phyloP scores from a whole-genome alignment of 306 rosid species.

The Arachis stenosperma region DNA sequence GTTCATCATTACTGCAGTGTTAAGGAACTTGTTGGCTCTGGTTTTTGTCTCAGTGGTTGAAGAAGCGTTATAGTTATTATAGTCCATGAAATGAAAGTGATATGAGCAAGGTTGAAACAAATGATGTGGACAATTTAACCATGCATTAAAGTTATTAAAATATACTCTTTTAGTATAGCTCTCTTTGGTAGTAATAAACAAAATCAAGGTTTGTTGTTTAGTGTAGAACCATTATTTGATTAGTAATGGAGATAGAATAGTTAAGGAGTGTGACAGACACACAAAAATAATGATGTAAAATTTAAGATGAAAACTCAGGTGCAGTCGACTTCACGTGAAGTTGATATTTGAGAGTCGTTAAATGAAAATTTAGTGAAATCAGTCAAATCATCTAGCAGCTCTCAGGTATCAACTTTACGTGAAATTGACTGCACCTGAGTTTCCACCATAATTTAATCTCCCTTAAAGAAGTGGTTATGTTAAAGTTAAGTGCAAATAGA shows the following conservation, averaged over 20 bases:
- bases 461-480: background rate
- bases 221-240: slow-evolving; percentile 2
- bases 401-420: background rate
- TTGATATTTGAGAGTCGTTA: too few species aligned
- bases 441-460: background rate
- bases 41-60: too few species aligned
- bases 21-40: background rate
- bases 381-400: too few species aligned
- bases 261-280: too few species aligned
- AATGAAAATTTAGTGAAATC: too few species aligned
- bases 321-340: too few species aligned
- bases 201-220: background rate
- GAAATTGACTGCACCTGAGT: background rate
- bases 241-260: too few species aligned
- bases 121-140: background rate
- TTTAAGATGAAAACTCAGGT: too few species aligned
- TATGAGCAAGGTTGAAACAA: background rate
- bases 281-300: too few species aligned
- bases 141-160: background rate
- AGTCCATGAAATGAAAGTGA: background rate
- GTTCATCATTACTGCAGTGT: slow-evolving; percentile 31
- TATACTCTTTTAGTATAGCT: too few species aligned
- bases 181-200: too few species aligned
- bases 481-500: background rate
- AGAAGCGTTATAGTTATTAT: too few species aligned